Percentiles rank a stretch among this genome's conserved stretches.
Conservation (phyloP, 257 asterid genomes). For the Nemophila menziesii region DNA sequence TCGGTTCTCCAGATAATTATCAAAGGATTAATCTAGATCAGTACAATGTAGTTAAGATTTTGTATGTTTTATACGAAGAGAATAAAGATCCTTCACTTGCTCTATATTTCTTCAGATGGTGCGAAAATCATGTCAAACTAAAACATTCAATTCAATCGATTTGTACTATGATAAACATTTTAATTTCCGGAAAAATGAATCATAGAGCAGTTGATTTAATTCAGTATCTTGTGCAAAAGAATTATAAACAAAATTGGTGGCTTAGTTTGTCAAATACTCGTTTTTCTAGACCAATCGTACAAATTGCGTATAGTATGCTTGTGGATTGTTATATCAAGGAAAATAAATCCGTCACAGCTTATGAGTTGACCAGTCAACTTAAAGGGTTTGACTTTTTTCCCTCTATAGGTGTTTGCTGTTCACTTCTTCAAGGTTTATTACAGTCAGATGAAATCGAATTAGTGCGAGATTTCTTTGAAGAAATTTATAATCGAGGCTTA, state of each 20-base stretch:
- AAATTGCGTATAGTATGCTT: conserved; percentile 15
- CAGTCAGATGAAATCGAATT: conserved; percentile 7
- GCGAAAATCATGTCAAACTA: neutral
- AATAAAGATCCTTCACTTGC: conserved; percentile 14
- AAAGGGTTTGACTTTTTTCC: conserved; percentile 11
- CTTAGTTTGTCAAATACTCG: conserved; percentile 9
- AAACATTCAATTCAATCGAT: conserved; percentile 9
- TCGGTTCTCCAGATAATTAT: conserved; percentile 8
- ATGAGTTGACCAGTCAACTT: conserved; percentile 7
- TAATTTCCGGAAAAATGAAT: conserved; percentile 17
- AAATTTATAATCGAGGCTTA: conserved; percentile 11
- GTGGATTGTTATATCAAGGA: conserved; percentile 13
- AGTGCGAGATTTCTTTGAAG: conserved; percentile 17
- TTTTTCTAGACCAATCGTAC: conserved; percentile 9
- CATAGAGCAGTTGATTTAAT: conserved; percentile 16
- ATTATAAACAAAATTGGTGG: conserved; percentile 10
- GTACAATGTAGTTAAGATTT: conserved; percentile 5
- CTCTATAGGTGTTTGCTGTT: conserved; percentile 14
- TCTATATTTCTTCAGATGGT: conserved; percentile 13
- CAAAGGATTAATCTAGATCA: conserved; percentile 5
- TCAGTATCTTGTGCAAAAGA: conserved; percentile 11
- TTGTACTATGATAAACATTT: conserved; percentile 13
- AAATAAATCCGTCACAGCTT: conserved; percentile 7
- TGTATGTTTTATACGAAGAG: conserved; percentile 10
- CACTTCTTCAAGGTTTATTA: conserved; percentile 13